These are phyloP conservation scores for Geranium brycei DNA, from an alignment of 345 rosid species.

Conservation along the genomic window DNA sequence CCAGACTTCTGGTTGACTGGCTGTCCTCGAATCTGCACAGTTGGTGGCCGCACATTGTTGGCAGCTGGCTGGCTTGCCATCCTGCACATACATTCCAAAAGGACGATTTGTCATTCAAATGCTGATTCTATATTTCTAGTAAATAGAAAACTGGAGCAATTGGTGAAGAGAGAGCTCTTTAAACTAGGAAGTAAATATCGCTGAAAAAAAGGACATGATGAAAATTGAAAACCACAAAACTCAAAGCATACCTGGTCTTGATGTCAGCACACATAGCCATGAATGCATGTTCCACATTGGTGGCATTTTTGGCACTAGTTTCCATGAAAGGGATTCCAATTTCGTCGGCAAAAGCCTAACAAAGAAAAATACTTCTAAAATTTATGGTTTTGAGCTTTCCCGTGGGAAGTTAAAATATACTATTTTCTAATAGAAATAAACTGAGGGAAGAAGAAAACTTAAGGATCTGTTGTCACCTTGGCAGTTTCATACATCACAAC, in stretches of 20 bases:
- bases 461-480: constrained; percentile 25
- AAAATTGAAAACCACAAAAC: neutral
- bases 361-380: neutral
- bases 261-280: constrained; percentile 77
- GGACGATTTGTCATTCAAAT: no score
- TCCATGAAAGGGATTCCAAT: constrained; percentile 78
- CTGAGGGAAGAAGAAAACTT: neutral
- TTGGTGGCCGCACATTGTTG: constrained; percentile 45
- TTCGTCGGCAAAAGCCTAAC: constrained; percentile 67
- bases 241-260: constrained; percentile 35
- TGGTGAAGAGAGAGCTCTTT: no score
- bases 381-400: no score
- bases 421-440: no score
- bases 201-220: no score
- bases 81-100: constrained; percentile 14
- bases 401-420: no score
- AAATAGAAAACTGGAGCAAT: no score
- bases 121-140: no score
- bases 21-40: constrained; percentile 66
- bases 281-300: constrained; percentile 67
- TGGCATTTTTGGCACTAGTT: constrained; percentile 63
- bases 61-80: constrained; percentile 67
- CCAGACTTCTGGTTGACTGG: constrained; percentile 67
- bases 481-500: constrained; percentile 63
- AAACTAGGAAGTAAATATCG: no score